Conservation (phyloP, 495 filamentous ascomycete genomes). For the Podospora comata region DNA sequence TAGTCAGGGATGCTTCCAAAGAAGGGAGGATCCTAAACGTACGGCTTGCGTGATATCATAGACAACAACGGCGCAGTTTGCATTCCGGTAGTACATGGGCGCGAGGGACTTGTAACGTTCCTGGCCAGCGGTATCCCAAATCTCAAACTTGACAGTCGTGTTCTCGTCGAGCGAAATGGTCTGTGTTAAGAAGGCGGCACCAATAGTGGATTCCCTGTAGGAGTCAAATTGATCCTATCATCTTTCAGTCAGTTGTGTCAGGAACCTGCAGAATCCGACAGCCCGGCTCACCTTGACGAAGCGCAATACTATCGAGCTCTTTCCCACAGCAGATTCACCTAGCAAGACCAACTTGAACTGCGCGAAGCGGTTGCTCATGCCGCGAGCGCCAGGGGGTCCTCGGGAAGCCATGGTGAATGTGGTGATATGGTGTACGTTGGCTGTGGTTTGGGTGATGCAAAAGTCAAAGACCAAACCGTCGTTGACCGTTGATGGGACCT, state of each 20-base stretch:
- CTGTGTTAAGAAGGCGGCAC: slow-evolving; percentile 97
- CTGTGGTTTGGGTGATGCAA: neutral
- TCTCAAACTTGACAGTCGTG: slow-evolving; percentile 99
- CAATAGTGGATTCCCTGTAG: slow-evolving; percentile 98
- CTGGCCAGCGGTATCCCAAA: slow-evolving; percentile 98
- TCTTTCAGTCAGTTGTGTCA: slow-evolving; percentile 18
- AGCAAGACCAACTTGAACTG: slow-evolving; percentile 98
- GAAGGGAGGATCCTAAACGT: slow-evolving; percentile 34
- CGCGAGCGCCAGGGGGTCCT: slow-evolving; percentile 71
- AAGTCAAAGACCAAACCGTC: slow-evolving; percentile 5
- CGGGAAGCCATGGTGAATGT: slow-evolving; percentile 68
- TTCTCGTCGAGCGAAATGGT: slow-evolving; percentile 96
- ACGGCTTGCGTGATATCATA: slow-evolving; percentile 99
- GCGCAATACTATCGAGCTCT: slow-evolving; percentile 96
- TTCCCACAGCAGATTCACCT: slow-evolving; percentile 99
- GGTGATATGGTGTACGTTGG: slow-evolving; percentile 21
- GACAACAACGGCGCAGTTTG: slow-evolving; percentile 97
- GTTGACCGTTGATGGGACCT: neutral
- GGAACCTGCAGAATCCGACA: neutral
- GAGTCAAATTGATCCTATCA: slow-evolving; percentile 97
- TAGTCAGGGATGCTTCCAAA: neutral
- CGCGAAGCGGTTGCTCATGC: slow-evolving; percentile 73
- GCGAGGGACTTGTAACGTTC: slow-evolving; percentile 97
- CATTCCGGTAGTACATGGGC: slow-evolving; percentile 99
- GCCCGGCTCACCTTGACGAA: slow-evolving; percentile 80